Base-by-base conservation (phyloP, 441 rosid species). In the Croton laevigatus region DNA sequence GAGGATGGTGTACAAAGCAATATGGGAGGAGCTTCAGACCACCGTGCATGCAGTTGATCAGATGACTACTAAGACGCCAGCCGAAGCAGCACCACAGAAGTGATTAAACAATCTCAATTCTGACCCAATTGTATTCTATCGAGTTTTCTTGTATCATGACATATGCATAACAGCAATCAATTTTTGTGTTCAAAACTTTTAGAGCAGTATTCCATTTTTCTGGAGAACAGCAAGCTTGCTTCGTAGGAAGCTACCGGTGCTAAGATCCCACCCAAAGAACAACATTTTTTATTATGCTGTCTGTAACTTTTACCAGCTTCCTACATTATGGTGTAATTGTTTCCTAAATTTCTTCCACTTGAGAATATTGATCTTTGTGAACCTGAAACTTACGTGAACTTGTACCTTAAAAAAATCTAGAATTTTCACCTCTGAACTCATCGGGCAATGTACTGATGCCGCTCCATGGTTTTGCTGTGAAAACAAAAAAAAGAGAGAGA, bases 21-120 rank as follows among this genome's bases (percentile, higher is more conserved):
- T 94, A 76, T 92, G 99, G 99, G 99, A 89, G 76, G 99, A 94
- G 87, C 96, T 94, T 70, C 98, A 92, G 81, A 90, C 73, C 80
- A 87, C 85, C 0, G 99, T 94, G 71, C 99, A 92, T 69, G 99
- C 98, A 1, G 98, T 94, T 77, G 98, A 94, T 77, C 91, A 85
- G 78, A 94, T 94, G 99, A 92, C 91, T 42, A 92, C 98, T 36
- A 82, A 74, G 78, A 90, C 98, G 69, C 98, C 97, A 8, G 69
- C 81, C 0, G 97, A 92, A 85, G 90, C 88, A 62, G 85, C 79
- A 70, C 65, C 80, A 23, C 65, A 78, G 64, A 79, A 81, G 61
- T 73, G 81, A 89, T 49, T 34, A 37, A 40, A 8, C 55, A 40
- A 51, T 38, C 22, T 57, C 69, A n/a, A 65, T 34, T 16, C 23